Evolutionary conservation across 805 yeast species (phyloP).

Genomic region (Candida railenensis): DNA sequence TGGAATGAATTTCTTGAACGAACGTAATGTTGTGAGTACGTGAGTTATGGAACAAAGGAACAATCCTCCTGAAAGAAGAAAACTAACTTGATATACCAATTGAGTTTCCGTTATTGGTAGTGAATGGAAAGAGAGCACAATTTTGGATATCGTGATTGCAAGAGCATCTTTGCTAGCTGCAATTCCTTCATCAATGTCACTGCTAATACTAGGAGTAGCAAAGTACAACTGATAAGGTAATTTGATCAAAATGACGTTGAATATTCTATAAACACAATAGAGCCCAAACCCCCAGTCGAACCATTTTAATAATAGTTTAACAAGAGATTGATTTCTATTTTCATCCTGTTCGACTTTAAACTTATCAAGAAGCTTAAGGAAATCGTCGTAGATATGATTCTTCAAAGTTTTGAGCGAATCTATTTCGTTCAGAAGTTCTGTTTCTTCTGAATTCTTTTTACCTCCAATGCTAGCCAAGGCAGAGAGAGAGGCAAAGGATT

Average conservation of each 20-base stretch:
- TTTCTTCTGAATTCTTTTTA: constrained; percentile 21
- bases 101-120: constrained; percentile 36
- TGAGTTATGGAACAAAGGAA: constrained; percentile 65
- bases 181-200: not conserved
- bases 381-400: constrained; percentile 29
- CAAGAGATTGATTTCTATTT: constrained; percentile 2
- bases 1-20: constrained; percentile 38
- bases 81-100: constrained; percentile 45
- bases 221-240: not conserved
- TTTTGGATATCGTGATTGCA: constrained; percentile 47
- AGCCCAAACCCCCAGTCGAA: constrained; percentile 33
- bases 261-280: constrained; percentile 51
- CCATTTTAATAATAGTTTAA: constrained; percentile 10
- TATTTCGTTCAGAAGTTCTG: constrained; percentile 40
- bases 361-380: constrained; percentile 18
- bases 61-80: constrained; percentile 56
- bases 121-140: constrained; percentile 27
- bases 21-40: constrained; percentile 59
- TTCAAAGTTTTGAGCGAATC: constrained; percentile 32
- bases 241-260: constrained; percentile 36
- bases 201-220: not conserved
- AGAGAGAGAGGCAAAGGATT: constrained; percentile 38
- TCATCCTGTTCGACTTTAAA: constrained; percentile 15
- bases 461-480: constrained; percentile 7
- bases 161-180: constrained; percentile 38